Percentiles rank a stretch among this genome's conserved stretches.
Conservation (phyloP, 192 early-diverging fungal species). For the Mortierella claussenii region DNA sequence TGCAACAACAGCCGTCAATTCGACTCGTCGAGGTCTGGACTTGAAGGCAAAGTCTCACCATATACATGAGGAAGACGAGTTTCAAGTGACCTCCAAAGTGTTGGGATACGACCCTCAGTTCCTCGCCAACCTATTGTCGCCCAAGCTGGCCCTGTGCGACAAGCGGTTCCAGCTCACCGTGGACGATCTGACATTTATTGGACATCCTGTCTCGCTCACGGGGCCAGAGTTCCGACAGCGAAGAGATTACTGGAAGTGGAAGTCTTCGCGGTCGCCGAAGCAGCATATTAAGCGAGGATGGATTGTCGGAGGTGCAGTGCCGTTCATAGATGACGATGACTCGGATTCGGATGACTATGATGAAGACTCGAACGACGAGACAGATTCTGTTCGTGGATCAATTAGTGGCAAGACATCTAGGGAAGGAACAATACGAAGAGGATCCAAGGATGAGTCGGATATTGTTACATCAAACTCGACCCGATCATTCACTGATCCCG, state of each 20-base stretch:
- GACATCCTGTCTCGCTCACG: constrained; percentile 64
- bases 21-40: background rate
- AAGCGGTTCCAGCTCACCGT: constrained; percentile 87
- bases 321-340: constrained; percentile 69
- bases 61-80: constrained; percentile 11
- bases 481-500: constrained; percentile 26
- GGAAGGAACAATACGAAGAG: constrained; percentile 18
- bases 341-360: constrained; percentile 68
- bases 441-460: constrained; percentile 35
- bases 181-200: constrained; percentile 88
- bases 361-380: constrained; percentile 53
- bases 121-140: constrained; percentile 88
- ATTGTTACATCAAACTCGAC: constrained; percentile 1
- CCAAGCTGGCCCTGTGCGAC: constrained; percentile 83
- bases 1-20: background rate
- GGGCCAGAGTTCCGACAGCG: constrained; percentile 52
- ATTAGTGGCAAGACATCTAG: constrained; percentile 9
- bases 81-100: constrained; percentile 22
- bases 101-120: constrained; percentile 77
- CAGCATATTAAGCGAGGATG: constrained; percentile 38
- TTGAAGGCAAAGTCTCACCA: constrained; percentile 15
- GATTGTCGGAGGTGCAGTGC: constrained; percentile 59
- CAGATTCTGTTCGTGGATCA: constrained; percentile 11
- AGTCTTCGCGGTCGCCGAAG: constrained; percentile 40
- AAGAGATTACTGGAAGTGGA: constrained; percentile 26